Evolutionary conservation across 257 asterid genomes (phyloP).

Genomic region (Solanum phureja): DNA sequence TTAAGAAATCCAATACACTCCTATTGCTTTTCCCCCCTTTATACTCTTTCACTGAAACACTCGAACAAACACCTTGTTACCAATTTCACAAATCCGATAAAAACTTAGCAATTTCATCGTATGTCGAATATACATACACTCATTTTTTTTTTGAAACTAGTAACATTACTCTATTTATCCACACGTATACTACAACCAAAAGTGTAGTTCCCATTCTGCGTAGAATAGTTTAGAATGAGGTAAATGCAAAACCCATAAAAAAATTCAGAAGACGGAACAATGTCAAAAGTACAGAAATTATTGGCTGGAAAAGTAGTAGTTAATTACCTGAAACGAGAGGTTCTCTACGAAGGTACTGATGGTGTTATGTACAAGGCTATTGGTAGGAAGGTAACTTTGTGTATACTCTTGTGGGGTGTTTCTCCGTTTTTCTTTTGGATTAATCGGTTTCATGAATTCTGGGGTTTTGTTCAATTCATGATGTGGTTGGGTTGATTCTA

Average conservation of each 20-base stretch:
- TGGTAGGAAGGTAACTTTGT: slow-evolving; percentile 59
- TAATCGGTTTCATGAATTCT: not conserved
- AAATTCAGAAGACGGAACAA: not conserved
- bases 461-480: not conserved
- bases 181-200: too few relatives aligned
- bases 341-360: slow-evolving; percentile 88
- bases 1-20: not conserved
- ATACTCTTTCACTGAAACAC: not conserved
- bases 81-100: not conserved
- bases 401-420: not conserved
- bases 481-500: not conserved
- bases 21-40: not conserved
- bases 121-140: not conserved
- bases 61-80: not conserved
- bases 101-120: not conserved
- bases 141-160: too few relatives aligned
- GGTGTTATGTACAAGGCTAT: slow-evolving; percentile 92
- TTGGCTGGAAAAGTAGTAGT: slow-evolving; percentile 65
- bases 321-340: slow-evolving; percentile 74
- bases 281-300: not conserved
- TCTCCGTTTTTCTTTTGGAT: not conserved
- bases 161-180: too few relatives aligned
- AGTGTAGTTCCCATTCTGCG: not conserved
- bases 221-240: not conserved
- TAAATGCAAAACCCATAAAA: not conserved